A percentile compares a stretch with the other conserved stretches of the same genome.
Evolutionary conservation across 306 rosid genomes (phyloP).

Genomic region (Psophocarpus tetragonolobus): DNA sequence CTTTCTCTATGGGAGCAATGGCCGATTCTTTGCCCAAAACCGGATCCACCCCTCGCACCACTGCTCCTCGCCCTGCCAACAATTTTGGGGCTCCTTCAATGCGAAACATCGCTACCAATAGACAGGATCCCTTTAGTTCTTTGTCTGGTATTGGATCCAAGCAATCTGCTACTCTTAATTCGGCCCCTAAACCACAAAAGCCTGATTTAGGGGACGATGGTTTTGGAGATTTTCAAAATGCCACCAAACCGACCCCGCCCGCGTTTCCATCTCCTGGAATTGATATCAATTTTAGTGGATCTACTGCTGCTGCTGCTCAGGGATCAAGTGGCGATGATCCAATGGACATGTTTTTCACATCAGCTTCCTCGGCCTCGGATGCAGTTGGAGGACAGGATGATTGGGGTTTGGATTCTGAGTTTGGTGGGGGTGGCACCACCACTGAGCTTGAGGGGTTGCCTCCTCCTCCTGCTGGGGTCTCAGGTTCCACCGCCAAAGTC

Average conservation of each 20-base stretch:
- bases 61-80: constrained; percentile 38
- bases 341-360: constrained; percentile 63
- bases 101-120: constrained; percentile 37
- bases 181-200: constrained; percentile 49
- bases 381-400: constrained; percentile 64
- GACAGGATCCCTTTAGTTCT: constrained; percentile 83
- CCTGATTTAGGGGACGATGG: constrained; percentile 39
- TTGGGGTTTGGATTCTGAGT: constrained; percentile 80
- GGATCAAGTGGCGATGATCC: constrained; percentile 62
- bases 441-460: constrained; percentile 98
- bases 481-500: constrained; percentile 71
- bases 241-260: constrained; percentile 53
- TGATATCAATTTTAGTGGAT: constrained; percentile 47
- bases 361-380: constrained; percentile 45
- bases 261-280: constrained; percentile 43
- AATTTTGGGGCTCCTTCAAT: constrained; percentile 68
- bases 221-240: constrained; percentile 88
- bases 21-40: constrained; percentile 73
- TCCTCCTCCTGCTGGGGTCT: constrained; percentile 90
- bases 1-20: constrained; percentile 76
- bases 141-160: constrained; percentile 76
- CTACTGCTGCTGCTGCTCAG: constrained; percentile 50
- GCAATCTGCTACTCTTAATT: constrained; percentile 55
- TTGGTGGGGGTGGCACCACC: constrained; percentile 76
- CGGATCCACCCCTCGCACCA: constrained; percentile 28